Percentiles rank a stretch among this genome's conserved stretches.
These are phyloP conservation scores for Tolypocladium album DNA, from an alignment of 2,329 filamentous ascomycete genomes.

Conservation along the genomic window DNA sequence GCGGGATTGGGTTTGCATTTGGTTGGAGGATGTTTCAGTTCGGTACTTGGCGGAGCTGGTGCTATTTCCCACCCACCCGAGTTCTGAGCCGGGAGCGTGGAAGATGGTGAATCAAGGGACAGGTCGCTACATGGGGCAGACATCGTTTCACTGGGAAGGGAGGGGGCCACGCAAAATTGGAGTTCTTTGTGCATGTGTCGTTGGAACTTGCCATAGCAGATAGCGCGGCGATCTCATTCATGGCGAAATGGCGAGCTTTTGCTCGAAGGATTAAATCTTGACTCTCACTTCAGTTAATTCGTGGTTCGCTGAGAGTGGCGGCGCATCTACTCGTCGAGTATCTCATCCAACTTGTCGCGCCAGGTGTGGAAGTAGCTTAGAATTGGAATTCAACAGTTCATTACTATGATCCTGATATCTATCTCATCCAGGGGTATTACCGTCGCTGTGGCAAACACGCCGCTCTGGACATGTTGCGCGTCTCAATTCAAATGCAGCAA, in stretches of 20 bases:
- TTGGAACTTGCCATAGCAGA: not conserved
- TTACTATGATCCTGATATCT: not conserved
- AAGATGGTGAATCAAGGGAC: not conserved
- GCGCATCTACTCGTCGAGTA: not conserved
- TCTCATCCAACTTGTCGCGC: not conserved
- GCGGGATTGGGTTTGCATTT: not conserved
- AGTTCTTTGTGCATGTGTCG: not conserved
- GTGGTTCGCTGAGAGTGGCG: not conserved
- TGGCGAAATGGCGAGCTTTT: not conserved
- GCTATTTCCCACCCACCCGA: too few relatives aligned
- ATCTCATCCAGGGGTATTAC: slow-evolving; percentile 1
- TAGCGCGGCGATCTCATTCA: not conserved
- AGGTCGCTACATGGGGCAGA: slow-evolving; percentile 3
- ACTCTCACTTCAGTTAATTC: too few relatives aligned
- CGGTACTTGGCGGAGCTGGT: not conserved
- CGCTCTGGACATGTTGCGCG: not conserved
- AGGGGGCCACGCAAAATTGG: not conserved
- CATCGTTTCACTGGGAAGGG: not conserved
- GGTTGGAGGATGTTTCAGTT: not conserved
- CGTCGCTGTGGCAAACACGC: not conserved
- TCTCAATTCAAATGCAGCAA: not conserved
- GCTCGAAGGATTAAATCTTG: not conserved
- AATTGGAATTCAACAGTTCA: not conserved
- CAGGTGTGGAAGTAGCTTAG: not conserved
- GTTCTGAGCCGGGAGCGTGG: not conserved